phyloP scores from a whole-genome alignment of 495 filamentous ascomycete genomes.

The Aspergillus egyptiacus region DNA sequence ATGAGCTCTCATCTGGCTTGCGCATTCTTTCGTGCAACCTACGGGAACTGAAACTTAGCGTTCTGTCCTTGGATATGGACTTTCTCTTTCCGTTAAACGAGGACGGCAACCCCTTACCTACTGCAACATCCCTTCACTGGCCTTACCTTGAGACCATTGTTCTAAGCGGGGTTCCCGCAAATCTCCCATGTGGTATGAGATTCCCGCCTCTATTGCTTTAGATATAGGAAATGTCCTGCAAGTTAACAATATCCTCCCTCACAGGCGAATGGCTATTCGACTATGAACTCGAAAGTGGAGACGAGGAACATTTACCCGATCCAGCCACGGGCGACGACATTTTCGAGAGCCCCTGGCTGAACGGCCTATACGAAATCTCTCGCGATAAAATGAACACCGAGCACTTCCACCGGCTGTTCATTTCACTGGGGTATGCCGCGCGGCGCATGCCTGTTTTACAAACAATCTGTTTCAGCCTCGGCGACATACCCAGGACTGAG shows the following conservation, averaged over 20 bases:
- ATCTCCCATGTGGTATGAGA: background rate
- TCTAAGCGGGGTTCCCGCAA: background rate
- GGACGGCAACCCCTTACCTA: background rate
- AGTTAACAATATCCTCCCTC: background rate
- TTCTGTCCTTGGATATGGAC: background rate
- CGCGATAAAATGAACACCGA: background rate
- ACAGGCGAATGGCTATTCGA: constrained; percentile 5
- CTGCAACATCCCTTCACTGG: constrained; percentile 1
- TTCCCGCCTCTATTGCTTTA: background rate
- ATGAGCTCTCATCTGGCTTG: background rate
- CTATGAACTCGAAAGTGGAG: background rate
- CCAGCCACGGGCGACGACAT: background rate
- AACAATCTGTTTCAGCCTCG: background rate
- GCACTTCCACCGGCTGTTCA: background rate
- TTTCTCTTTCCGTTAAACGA: constrained; percentile 3
- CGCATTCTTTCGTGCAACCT: background rate
- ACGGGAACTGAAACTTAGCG: background rate
- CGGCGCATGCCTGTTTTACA: background rate
- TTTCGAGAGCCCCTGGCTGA: background rate
- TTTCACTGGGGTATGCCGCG: constrained; percentile 2
- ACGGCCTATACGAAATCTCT: background rate
- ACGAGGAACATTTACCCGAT: background rate
- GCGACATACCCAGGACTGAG: background rate
- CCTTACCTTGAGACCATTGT: background rate
- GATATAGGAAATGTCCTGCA: background rate